A percentile compares a stretch with the other conserved stretches of the same genome.
These are phyloP conservation scores for Toxicodendron radicans DNA, from an alignment of 345 rosid species.

Conservation along the genomic window DNA sequence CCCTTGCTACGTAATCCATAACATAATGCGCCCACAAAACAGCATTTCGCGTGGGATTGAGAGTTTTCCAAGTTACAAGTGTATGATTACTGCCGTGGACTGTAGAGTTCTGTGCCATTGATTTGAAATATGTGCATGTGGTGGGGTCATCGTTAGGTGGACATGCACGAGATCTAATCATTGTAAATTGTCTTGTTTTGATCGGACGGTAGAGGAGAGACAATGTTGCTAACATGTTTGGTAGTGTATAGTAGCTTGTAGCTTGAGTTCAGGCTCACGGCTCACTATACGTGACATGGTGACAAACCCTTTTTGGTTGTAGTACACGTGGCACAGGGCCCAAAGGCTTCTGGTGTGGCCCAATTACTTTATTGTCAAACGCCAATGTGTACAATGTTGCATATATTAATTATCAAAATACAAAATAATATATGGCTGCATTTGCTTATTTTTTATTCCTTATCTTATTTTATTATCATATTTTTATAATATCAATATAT, in stretches of 20 bases:
- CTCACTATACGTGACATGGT: not conserved
- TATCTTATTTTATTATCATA: too few relatives aligned
- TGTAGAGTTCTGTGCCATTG: not conserved
- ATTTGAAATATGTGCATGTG: constrained; percentile 2
- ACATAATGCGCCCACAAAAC: not conserved
- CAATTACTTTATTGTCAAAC: too few relatives aligned
- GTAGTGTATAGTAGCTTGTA: not conserved
- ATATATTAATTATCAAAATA: too few relatives aligned
- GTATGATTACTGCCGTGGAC: constrained; percentile 1
- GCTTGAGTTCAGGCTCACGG: not conserved
- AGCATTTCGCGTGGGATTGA: not conserved
- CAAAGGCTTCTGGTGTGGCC: not conserved
- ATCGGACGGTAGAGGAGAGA: constrained; percentile 14
- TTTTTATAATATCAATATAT: too few relatives aligned
- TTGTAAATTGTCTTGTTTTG: not conserved
- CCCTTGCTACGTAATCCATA: not conserved
- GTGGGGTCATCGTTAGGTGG: constrained; percentile 21
- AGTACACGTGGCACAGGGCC: not conserved
- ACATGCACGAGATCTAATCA: constrained; percentile 14
- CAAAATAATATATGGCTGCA: too few relatives aligned
- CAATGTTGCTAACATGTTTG: not conserved
- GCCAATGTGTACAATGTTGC: too few relatives aligned
- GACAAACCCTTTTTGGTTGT: not conserved
- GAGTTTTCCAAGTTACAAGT: constrained; percentile 7
- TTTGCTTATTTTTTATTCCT: too few relatives aligned